Evolutionary conservation across 2,329 filamentous ascomycete genomes (phyloP).

Genomic region (Rhinocladiella mackenziei): DNA sequence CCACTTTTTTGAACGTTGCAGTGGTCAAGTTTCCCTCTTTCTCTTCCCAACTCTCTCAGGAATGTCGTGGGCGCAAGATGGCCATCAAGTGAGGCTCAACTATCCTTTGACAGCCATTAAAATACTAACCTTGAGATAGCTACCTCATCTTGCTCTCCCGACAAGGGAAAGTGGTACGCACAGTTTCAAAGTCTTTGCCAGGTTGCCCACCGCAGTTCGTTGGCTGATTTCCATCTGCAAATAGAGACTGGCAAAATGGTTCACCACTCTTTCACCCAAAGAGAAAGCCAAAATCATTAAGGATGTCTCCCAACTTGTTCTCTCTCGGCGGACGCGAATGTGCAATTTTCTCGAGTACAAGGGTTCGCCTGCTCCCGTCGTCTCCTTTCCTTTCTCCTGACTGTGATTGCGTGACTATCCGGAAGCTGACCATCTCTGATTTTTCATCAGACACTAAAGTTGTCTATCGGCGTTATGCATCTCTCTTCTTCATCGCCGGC

Average conservation of each 20-base stretch:
- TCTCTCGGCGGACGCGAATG: constrained; percentile 94
- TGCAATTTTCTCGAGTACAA: constrained; percentile 99
- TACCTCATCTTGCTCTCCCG: constrained; percentile 96
- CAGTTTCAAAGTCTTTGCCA: constrained; percentile 35
- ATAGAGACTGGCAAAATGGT: constrained; percentile 98
- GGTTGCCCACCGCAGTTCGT: constrained; percentile 37
- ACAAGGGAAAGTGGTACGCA: constrained; percentile 96
- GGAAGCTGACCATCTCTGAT: constrained; percentile 13
- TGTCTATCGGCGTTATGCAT: constrained; percentile 96
- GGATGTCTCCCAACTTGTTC: constrained; percentile 95
- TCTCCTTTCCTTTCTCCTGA: constrained; percentile 4
- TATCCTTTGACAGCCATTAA: constrained; percentile 11
- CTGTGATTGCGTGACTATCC: not conserved
- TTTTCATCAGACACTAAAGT: constrained; percentile 79
- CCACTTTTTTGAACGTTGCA: constrained; percentile 1
- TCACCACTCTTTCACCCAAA: constrained; percentile 92
- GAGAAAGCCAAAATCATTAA: constrained; percentile 99
- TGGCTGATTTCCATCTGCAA: constrained; percentile 30
- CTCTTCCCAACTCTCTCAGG: not conserved
- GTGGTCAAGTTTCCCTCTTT: not conserved
- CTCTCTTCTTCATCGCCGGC: constrained; percentile 97
- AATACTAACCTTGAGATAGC: constrained; percentile 47
- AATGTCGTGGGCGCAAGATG: constrained; percentile 39
- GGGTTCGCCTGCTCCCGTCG: constrained; percentile 63
- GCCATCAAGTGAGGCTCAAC: constrained; percentile 50